phyloP scores from a whole-genome alignment of 805 yeast species.

The Saccharomyces eubayanus region DNA sequence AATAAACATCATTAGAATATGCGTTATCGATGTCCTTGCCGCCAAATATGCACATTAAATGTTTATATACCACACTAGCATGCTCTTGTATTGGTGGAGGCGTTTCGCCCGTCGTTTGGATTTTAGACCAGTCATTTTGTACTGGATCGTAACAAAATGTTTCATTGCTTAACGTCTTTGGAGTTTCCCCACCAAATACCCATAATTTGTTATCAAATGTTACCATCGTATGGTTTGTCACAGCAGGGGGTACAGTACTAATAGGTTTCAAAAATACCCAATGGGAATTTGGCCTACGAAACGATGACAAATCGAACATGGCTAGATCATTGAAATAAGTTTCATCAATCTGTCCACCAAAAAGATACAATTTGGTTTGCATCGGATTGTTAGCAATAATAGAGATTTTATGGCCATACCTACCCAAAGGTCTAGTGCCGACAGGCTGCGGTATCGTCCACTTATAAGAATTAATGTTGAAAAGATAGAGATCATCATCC shows the following conservation, averaged over 20 bases:
- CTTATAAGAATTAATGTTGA: slow-evolving; percentile 66
- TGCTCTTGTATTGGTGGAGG: slow-evolving; percentile 92
- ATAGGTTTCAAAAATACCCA: slow-evolving; percentile 69
- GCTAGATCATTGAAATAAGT: slow-evolving; percentile 74
- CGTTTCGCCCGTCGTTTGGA: slow-evolving; percentile 43
- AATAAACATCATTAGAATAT: slow-evolving; percentile 55
- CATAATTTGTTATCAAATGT: slow-evolving; percentile 70
- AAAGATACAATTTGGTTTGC: slow-evolving; percentile 60
- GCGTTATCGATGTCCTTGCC: slow-evolving; percentile 74
- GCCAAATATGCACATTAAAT: slow-evolving; percentile 76
- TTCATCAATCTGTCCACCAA: slow-evolving; percentile 92
- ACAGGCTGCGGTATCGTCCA: slow-evolving; percentile 73
- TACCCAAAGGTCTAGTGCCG: slow-evolving; percentile 76
- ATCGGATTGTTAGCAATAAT: slow-evolving; percentile 60
- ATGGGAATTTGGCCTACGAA: slow-evolving; percentile 70
- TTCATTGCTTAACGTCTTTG: slow-evolving; percentile 60
- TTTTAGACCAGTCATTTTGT: slow-evolving; percentile 58
- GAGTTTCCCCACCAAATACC: slow-evolving; percentile 88
- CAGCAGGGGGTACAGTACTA: slow-evolving; percentile 50
- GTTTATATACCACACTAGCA: slow-evolving; percentile 70
- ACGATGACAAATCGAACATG: slow-evolving; percentile 77
- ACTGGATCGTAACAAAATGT: slow-evolving; percentile 74
- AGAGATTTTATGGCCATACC: slow-evolving; percentile 89
- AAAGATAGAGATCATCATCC: slow-evolving; percentile 83
- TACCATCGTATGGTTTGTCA: slow-evolving; percentile 86